Evolutionary conservation across 1,284 basidiomycete genomes (phyloP), one percentile per base, ranked within the genome.

Genomic region (Malassezia vespertilionis): DNA sequence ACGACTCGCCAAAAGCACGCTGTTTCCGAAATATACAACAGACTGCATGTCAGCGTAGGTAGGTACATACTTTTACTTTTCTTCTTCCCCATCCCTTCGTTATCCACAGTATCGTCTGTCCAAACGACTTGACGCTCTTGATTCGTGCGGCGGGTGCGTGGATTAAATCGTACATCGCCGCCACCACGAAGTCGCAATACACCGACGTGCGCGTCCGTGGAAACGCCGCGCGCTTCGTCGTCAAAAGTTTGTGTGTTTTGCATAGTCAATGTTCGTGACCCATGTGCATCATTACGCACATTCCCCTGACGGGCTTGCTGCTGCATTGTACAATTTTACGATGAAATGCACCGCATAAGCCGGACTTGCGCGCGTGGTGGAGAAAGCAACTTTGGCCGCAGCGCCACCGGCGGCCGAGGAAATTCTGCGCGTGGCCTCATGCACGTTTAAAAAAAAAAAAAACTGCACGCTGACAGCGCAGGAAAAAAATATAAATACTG

Each of bases 1-100:
- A 57, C 4, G 56, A 59, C 44, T 69, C 65, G 43, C 62, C 65
- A 37, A 65, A 67, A 0, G 65, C 55, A 17, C 60, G 53, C 4
- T 60, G 63, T 32, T 67, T 69, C 41, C 67, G 65, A 39, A 61
- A 69, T 43, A 69, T 69, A 46, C 65, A 69, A 40, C 65, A 69
- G 37, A 69, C 61, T 63, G 46, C 9, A 18, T 21, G 22, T 20
- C 34, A 37, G 17, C 2, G 18, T 31, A 14, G 14, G 2, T 14
- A 12, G 14, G n/a, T 5, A 54, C 63, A 44, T 41, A 65, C 63
- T 63, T 36, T 69, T 69, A 40, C 57, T 60, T 23, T 58, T 67
- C 26, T 69, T 69, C 23, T 55, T 52, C 0, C 63, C 63, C 27
- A 65, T 32, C 1, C 49, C 47, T 44, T 69, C 65, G 44, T 69